Evolutionary conservation across 2,329 filamentous ascomycete genomes (phyloP).

Genomic region (Pestalotiopsis sp.): DNA sequence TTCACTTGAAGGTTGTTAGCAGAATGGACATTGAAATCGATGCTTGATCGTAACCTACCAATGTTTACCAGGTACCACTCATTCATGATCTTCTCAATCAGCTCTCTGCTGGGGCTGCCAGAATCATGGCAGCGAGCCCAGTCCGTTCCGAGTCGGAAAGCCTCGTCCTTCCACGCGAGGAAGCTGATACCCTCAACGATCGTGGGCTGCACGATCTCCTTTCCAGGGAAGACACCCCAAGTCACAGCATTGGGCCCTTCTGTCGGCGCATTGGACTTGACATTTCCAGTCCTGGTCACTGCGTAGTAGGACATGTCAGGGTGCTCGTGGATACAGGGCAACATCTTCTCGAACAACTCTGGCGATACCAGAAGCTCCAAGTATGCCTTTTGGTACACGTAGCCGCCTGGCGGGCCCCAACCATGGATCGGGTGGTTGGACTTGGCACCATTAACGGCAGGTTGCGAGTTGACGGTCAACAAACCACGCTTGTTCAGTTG

Average conservation of each 20-base stretch:
- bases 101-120: conserved; percentile 70
- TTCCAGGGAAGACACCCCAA: conserved; percentile 98
- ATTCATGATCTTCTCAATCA: conserved; percentile 83
- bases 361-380: conserved; percentile 88
- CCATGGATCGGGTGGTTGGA: conserved; percentile 85
- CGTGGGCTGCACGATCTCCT: conserved; percentile 99
- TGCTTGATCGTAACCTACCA: conserved; percentile 54
- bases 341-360: conserved; percentile 73
- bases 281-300: conserved; percentile 77
- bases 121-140: conserved; percentile 91
- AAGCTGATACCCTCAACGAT: conserved; percentile 98
- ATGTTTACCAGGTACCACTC: conserved; percentile 96
- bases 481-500: conserved; percentile 83
- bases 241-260: conserved; percentile 97
- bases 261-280: conserved; percentile 80
- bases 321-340: conserved; percentile 74
- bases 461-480: conserved; percentile 96
- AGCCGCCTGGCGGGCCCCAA: conserved; percentile 93
- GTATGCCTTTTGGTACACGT: conserved; percentile 98
- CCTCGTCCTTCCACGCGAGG: conserved; percentile 97
- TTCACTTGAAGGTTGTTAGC: conserved; percentile 62
- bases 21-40: neutral
- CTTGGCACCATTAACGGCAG: conserved; percentile 86
- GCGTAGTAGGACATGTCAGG: conserved; percentile 91
- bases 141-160: conserved; percentile 86